Evolutionary conservation across 1,284 basidiomycete genomes (phyloP), one percentile per base, ranked within the genome.

Genomic region (Cerrena zonata): DNA sequence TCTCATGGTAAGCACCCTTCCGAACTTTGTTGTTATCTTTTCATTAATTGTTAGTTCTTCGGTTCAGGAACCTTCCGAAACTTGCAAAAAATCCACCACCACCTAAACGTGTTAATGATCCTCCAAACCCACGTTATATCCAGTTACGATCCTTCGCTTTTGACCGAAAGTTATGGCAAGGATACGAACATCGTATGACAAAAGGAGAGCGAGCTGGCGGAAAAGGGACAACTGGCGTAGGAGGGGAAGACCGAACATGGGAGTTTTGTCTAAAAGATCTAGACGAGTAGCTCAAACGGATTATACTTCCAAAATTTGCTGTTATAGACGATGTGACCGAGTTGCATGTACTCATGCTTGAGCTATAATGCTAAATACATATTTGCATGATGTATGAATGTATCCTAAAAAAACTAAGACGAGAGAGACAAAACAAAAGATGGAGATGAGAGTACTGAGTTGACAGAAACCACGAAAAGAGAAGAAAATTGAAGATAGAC

Each of bases 171-270:
- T 62, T 73, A 0, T 98, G 91, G 82, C 78, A 78, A 45, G 92
- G 90, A 0, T 98, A 97, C 61, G 84, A 86, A 57, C 94, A 98
- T 69, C 74, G 91, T 11, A 87, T 95, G 78, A 97, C 94, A 1
- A 88, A 94, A 58, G 94, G 94, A 12, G 84, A 82, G 61, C 70
- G 84, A 53, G 82, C 71, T 0, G 74, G 80, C 55, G 84, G 85
- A 2, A 72, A 72, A 18, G 84, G 82, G 4, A 86, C 68, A 56
- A 82, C 83, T 0, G 85, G 86, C 0, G 73, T 80, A 58, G 83
- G 84, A 11, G 87, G 86, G 24, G 84, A 88, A 59, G 86, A 89
- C 60, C 69, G 87, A 42, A 87, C 83, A 53, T 89, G 87, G 87
- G 84, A 89, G 59, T 88, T 89, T 61, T 86, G 73, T 66, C 59